These are phyloP conservation scores for Wickerhamiella allomyrinae DNA, from an alignment of 805 yeast species.

Conservation along the genomic window DNA sequence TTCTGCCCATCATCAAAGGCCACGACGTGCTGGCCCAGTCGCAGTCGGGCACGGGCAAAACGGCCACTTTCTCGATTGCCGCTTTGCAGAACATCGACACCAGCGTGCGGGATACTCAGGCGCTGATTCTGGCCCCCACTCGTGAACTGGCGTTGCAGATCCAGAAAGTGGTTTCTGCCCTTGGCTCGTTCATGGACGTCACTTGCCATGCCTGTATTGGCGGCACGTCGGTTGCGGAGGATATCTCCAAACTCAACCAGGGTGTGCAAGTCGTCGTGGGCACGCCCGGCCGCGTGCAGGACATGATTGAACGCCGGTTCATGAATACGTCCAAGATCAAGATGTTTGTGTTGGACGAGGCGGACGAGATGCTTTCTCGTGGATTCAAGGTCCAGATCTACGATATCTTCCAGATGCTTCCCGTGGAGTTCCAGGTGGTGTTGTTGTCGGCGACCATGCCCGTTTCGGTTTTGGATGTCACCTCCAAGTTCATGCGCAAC, in stretches of 20 bases:
- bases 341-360: constrained; percentile 95
- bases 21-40: constrained; percentile 89
- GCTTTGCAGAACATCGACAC: constrained; percentile 49
- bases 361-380: constrained; percentile 86
- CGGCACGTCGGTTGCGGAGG: constrained; percentile 84
- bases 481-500: constrained; percentile 85
- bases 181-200: constrained; percentile 82
- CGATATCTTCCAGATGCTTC: constrained; percentile 80
- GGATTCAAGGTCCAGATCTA: constrained; percentile 95
- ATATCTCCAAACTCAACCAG: constrained; percentile 64
- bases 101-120: constrained; percentile 65
- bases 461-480: constrained; percentile 77
- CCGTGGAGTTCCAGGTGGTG: constrained; percentile 83
- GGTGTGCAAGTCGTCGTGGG: constrained; percentile 94
- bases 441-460: constrained; percentile 93
- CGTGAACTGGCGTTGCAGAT: constrained; percentile 95
- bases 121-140: constrained; percentile 89
- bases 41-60: constrained; percentile 82
- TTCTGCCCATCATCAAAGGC: constrained; percentile 84
- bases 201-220: constrained; percentile 95
- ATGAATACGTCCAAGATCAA: constrained; percentile 71
- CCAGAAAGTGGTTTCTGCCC: constrained; percentile 78
- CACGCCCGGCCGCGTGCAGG: constrained; percentile 95
- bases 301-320: constrained; percentile 84
- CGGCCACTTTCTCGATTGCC: constrained; percentile 75